Evolutionary conservation across 441 rosid genomes (phyloP).

Genomic region (Breynia disticha): DNA sequence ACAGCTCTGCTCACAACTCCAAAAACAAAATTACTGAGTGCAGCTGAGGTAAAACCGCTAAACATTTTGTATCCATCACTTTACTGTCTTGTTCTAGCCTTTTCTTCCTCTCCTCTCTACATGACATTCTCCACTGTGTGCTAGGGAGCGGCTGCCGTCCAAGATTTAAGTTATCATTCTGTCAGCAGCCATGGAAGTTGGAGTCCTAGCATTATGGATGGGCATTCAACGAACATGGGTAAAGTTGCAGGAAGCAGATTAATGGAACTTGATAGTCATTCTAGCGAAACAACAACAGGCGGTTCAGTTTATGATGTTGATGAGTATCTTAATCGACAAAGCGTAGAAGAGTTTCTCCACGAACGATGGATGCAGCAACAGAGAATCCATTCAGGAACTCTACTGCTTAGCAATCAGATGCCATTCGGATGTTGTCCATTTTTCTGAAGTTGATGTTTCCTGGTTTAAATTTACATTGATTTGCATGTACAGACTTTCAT

Average conservation of each 20-base stretch:
- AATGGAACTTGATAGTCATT: conserved; percentile 13
- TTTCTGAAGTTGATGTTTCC: not conserved
- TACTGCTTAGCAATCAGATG: conserved; percentile 48
- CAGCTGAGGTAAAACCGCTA: conserved; percentile 38
- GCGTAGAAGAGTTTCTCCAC: conserved; percentile 41
- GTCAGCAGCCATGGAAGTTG: conserved; percentile 76
- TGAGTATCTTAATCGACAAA: conserved; percentile 44
- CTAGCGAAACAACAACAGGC: conserved; percentile 7
- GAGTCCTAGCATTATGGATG: conserved; percentile 38
- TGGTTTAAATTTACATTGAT: too few relatives aligned
- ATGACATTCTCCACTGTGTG: not conserved
- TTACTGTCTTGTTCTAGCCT: too few relatives aligned
- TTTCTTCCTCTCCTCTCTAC: not conserved
- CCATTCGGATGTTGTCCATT: conserved; percentile 14
- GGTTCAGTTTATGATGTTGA: conserved; percentile 34
- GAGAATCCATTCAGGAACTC: conserved; percentile 58
- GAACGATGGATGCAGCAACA: conserved; percentile 66
- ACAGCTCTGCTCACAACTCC: conserved; percentile 25
- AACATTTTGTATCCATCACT: not conserved
- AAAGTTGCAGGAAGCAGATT: conserved; percentile 18
- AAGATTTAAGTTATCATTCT: conserved; percentile 31
- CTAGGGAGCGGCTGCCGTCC: conserved; percentile 35
- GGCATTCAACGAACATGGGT: conserved; percentile 16
- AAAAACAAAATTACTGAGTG: conserved; percentile 24
- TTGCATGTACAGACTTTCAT: too few relatives aligned